Evolutionary conservation across 352 stramenopile genomes (phyloP), one percentile per base, ranked within the genome.

Genomic region (Globisporangium okanoganense): DNA sequence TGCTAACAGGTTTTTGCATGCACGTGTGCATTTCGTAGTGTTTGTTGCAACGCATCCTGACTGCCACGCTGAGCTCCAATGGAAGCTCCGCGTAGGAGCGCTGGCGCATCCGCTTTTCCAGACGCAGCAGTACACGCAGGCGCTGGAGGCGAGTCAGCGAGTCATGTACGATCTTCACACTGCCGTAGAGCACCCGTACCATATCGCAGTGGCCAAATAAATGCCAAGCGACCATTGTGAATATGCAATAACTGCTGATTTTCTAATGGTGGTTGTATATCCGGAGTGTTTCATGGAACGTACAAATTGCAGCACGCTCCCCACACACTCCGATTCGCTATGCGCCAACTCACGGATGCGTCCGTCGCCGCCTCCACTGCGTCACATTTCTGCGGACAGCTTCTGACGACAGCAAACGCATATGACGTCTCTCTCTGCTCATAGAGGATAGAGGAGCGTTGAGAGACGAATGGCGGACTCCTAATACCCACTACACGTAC

Each of bases 231-330:
- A n/a, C n/a, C 31, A 12, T 36, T 36, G 10, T 36, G 31, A 36
- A 36, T 9, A 36, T 36, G 31, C 31, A 36, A 36, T 6, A 6
- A 40, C 13, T 16, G 18, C 35, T 40, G 14, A 9, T 16, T 5
- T 13, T 4, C 35, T 18, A 44, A 55, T 24, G 29, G 22, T 33
- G 1, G 10, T 35, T 40, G 29, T 47, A 78, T 88, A 69, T 88
- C 58, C 54, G 72, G 73, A 83, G 79, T 75, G 66, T 89, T 87
- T 85, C 79, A 89, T 89, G 77, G 79, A 82, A 71, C 79, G 67
- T 74, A 72, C 69, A 69, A 85, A 85, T 84, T 85, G 76, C 77
- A 74, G 72, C 75, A 75, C 72, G 75, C 85, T 87, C 79, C 86
- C 79, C 79, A 87, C 79, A 87, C 78, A 88, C 79, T 83, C 75